phyloP scores from a whole-genome alignment of 2,329 filamentous ascomycete genomes.

The Aureobasidium sp. region DNA sequence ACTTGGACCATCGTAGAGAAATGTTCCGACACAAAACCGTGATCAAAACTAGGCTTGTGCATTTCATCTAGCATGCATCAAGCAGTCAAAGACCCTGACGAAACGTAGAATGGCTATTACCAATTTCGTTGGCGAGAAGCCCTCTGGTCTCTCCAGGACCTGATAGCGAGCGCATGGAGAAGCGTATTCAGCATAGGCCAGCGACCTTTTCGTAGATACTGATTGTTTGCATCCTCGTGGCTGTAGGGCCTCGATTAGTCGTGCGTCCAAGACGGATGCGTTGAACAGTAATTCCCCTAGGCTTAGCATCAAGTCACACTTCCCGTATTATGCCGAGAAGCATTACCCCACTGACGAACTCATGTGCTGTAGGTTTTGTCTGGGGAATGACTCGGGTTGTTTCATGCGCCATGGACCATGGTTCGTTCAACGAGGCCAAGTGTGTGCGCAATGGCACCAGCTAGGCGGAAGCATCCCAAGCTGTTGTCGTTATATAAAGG shows the following conservation, averaged over 20 bases:
- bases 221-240: not conserved
- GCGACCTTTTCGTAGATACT: not conserved
- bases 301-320: not conserved
- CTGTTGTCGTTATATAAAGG: not conserved
- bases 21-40: not conserved
- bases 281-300: not conserved
- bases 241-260: not conserved
- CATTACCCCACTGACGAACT: not conserved
- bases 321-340: slow-evolving; percentile 5
- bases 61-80: not conserved
- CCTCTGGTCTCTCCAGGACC: not conserved
- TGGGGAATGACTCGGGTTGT: not conserved
- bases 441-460: not conserved
- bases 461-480: not conserved
- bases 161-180: not conserved
- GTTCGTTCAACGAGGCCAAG: not conserved
- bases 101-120: not conserved
- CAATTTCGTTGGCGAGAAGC: not conserved
- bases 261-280: not conserved
- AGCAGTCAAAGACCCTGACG: not conserved
- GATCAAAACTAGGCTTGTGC: not conserved
- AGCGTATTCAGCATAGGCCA: not conserved
- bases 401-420: not conserved
- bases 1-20: not conserved
- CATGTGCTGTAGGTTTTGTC: not conserved